phyloP scores from a whole-genome alignment of 2,329 filamentous ascomycete species.

The Neurospora crassa region DNA sequence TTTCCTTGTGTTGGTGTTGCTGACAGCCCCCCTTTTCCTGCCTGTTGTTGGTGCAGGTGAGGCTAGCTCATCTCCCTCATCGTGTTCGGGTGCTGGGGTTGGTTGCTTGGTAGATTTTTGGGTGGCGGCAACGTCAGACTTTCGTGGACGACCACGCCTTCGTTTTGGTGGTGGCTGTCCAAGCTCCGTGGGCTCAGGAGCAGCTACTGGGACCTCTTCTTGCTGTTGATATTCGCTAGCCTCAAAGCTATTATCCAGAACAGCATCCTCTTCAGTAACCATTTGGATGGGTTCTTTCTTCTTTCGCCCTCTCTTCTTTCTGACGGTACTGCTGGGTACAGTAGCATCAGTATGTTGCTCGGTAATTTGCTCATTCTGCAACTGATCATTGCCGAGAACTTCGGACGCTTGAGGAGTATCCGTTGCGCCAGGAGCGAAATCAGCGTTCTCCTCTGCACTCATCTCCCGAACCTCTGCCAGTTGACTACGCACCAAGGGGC shows the following conservation, averaged over 20 bases:
- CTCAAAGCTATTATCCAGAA: background rate
- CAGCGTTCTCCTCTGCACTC: background rate
- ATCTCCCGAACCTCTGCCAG: background rate
- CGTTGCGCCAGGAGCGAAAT: background rate
- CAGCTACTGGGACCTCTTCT: background rate
- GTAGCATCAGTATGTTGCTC: background rate
- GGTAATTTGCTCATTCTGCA: background rate
- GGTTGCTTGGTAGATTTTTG: background rate
- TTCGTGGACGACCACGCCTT: constrained; percentile 34
- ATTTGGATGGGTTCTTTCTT: constrained; percentile 14
- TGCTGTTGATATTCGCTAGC: background rate
- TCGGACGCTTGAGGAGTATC: background rate
- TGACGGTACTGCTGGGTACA: constrained; percentile 6
- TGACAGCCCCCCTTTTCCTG: background rate
- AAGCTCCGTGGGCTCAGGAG: background rate
- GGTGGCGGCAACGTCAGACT: constrained; percentile 19
- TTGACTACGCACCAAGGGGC: background rate
- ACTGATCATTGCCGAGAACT: background rate
- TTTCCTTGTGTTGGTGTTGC: background rate
- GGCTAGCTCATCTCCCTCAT: background rate
- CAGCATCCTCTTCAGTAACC: constrained; percentile 1
- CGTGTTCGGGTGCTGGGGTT: background rate
- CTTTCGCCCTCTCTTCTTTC: constrained; percentile 22
- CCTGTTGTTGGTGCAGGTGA: background rate
- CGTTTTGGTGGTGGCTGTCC: constrained; percentile 18